phyloP scores from a whole-genome alignment of 257 asterid species.

The Nicotiana otophora region DNA sequence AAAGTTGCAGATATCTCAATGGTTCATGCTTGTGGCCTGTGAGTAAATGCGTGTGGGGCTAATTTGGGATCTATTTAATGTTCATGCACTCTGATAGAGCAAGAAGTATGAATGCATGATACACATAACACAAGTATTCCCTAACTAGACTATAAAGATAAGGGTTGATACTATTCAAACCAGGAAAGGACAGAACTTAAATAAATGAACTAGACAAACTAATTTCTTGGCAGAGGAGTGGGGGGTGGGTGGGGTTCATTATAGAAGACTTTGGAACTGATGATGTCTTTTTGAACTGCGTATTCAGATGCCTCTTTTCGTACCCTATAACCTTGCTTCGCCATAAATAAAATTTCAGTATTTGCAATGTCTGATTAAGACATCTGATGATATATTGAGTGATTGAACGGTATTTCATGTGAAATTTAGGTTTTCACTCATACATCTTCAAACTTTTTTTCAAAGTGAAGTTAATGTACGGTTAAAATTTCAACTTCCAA shows the following conservation, averaged over 20 bases:
- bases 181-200: not conserved
- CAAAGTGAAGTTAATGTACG: no score
- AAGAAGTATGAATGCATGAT: not conserved
- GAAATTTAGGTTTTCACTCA: no score
- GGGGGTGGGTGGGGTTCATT: slow-evolving; percentile 2
- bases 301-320: not conserved
- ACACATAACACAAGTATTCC: not conserved
- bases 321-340: not conserved
- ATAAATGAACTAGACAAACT: not conserved
- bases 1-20: not conserved
- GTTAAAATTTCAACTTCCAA: no score
- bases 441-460: no score
- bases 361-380: no score
- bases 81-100: not conserved
- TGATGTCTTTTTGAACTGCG: slow-evolving; percentile 5
- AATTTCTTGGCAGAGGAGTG: not conserved
- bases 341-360: no score
- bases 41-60: not conserved
- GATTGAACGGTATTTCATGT: no score
- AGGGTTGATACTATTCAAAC: not conserved
- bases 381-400: no score
- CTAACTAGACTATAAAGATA: not conserved
- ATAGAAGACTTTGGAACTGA: slow-evolving; percentile 6
- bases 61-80: not conserved
- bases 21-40: not conserved